Evolutionary conservation across 441 rosid species (phyloP).

Genomic region (Raphanus hybrid): DNA sequence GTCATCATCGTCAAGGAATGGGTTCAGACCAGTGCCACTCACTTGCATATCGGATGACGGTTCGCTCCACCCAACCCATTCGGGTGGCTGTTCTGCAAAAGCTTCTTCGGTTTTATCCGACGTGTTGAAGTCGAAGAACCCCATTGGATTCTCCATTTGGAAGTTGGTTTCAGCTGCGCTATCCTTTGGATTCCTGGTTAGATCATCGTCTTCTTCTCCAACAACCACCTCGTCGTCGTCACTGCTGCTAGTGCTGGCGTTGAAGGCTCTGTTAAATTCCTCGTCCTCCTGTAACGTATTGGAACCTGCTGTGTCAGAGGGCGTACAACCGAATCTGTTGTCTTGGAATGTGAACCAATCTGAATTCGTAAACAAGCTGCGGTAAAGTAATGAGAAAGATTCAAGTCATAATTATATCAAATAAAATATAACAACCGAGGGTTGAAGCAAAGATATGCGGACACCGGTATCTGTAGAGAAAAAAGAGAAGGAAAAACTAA

Average conservation of each 20-base stretch:
- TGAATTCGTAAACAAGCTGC: too few species aligned
- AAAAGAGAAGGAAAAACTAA: too few species aligned
- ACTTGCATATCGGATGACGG: slow-evolving; percentile 53
- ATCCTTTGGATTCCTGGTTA: slow-evolving; percentile 32
- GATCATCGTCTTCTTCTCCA: slow-evolving; percentile 86
- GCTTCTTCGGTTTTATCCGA: too few species aligned
- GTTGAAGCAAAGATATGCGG: too few species aligned
- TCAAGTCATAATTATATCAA: too few species aligned
- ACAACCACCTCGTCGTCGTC: slow-evolving; percentile 96
- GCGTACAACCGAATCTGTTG: too few species aligned
- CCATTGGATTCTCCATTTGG: slow-evolving; percentile 26
- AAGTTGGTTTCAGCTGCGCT: slow-evolving; percentile 39
- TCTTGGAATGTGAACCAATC: too few species aligned
- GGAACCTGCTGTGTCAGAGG: too few species aligned
- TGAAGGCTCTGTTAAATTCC: slow-evolving; percentile 51
- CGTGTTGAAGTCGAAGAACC: slow-evolving; percentile 36
- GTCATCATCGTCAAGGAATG: slow-evolving; percentile 63
- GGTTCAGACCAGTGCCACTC: slow-evolving; percentile 73
- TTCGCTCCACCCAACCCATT: slow-evolving; percentile 21
- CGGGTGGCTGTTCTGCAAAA: too few species aligned
- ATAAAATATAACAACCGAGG: too few species aligned
- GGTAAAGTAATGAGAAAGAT: too few species aligned
- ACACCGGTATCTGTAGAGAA: too few species aligned
- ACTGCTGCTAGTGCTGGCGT: slow-evolving; percentile 71
- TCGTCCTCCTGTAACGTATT: slow-evolving; percentile 45